A percentile compares a stretch with the other conserved stretches of the same genome.
Conservation (phyloP, 208 protist species). For the Acanthamoeba rhysodes region DNA sequence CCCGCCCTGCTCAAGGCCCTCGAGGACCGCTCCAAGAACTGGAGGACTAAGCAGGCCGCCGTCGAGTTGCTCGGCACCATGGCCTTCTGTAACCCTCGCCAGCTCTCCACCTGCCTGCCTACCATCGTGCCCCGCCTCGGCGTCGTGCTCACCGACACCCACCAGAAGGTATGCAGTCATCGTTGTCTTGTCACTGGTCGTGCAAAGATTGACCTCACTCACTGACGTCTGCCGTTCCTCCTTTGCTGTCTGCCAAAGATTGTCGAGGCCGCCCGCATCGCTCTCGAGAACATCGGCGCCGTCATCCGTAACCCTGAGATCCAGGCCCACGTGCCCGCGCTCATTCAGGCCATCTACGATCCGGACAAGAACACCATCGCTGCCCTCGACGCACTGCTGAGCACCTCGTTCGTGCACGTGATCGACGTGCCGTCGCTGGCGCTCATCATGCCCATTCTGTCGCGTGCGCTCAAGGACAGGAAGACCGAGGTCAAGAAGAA, state of each 20-base stretch:
- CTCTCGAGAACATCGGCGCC: constrained; percentile 90
- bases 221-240: not conserved
- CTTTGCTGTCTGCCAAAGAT: constrained; percentile 29
- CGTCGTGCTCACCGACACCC: constrained; percentile 86
- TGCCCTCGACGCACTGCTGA: constrained; percentile 87
- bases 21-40: constrained; percentile 87
- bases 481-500: constrained; percentile 90
- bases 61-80: constrained; percentile 92
- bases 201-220: not conserved
- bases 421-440: constrained; percentile 93
- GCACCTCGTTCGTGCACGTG: constrained; percentile 91
- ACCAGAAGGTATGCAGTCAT: constrained; percentile 69
- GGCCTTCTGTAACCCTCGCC: constrained; percentile 91
- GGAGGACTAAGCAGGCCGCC: constrained; percentile 90
- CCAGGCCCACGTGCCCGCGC: constrained; percentile 81
- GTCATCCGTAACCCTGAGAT: constrained; percentile 94
- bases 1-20: constrained; percentile 89
- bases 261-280: constrained; percentile 86
- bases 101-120: constrained; percentile 87
- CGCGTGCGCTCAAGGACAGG: constrained; percentile 90
- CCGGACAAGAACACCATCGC: constrained; percentile 84
- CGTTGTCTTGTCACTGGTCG: not conserved
- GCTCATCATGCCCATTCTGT: constrained; percentile 92
- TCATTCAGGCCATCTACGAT: constrained; percentile 90
- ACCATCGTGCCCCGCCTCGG: constrained; percentile 89